Conservation (phyloP, 352 stramenopile species). For the Globisporangium cystogenes region DNA sequence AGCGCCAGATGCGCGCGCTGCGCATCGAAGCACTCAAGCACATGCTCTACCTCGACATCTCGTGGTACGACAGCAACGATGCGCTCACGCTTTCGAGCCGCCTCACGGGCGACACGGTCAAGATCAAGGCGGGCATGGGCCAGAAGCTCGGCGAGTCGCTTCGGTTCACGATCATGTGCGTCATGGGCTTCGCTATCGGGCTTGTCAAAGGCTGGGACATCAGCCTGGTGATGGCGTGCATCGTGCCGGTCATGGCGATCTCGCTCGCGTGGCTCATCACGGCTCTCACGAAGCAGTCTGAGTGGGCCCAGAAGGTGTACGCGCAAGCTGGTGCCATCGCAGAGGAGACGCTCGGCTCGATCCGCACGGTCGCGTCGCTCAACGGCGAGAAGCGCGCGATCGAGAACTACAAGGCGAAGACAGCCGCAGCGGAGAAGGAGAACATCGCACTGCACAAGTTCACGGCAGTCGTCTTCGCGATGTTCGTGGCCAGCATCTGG, state of each 20-base stretch:
- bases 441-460: conserved; percentile 18
- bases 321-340: conserved; percentile 22
- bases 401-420: conserved; percentile 17
- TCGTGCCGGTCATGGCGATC: conserved; percentile 22
- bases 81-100: conserved; percentile 17
- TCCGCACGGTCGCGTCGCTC: conserved; percentile 23
- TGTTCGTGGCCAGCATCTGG: conserved; percentile 32
- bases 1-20: conserved; percentile 22
- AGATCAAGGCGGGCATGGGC: conserved; percentile 27
- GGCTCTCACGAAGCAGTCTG: too few relatives aligned
- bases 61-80: conserved; percentile 19
- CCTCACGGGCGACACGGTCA: conserved; percentile 20
- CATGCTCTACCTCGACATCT: conserved; percentile 24
- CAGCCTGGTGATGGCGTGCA: conserved; percentile 18
- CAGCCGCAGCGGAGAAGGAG: conserved; percentile 12
- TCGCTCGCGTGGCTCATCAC: conserved; percentile 18
- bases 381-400: conserved; percentile 19
- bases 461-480: conserved; percentile 13
- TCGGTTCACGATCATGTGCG: too few relatives aligned
- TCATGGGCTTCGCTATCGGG: conserved; percentile 16
- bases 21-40: conserved; percentile 15
- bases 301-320: conserved; percentile 17
- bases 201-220: conserved; percentile 26
- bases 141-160: conserved; percentile 15
- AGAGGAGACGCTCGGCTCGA: conserved; percentile 25